A percentile compares a stretch with the other conserved stretches of the same genome.
Evolutionary conservation across 2,329 filamentous ascomycete genomes (phyloP).

Genomic region (Bisporella sp.): DNA sequence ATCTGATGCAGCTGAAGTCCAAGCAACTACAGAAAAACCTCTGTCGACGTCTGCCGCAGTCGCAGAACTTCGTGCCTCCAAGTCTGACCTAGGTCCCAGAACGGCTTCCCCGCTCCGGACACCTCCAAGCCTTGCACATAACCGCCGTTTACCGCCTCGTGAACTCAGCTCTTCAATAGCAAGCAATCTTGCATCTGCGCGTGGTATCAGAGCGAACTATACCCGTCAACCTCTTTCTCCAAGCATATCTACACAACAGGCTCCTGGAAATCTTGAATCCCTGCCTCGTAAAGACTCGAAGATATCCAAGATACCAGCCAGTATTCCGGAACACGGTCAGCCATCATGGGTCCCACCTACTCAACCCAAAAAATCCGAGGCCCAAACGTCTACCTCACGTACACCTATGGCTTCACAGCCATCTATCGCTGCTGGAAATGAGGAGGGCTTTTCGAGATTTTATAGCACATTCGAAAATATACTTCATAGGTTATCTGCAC

Average conservation of each 20-base stretch:
- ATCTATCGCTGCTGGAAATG: conserved; percentile 32
- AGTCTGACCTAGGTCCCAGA: conserved; percentile 23
- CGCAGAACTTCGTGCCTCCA: conserved; percentile 25
- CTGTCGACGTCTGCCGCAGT: conserved; percentile 25
- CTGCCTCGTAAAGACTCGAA: conserved; percentile 44
- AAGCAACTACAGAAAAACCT: conserved; percentile 20
- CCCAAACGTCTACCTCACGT: conserved; percentile 14
- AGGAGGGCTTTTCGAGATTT: conserved; percentile 83
- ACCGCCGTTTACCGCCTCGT: conserved; percentile 44
- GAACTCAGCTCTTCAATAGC: conserved; percentile 78
- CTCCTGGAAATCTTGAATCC: conserved; percentile 61
- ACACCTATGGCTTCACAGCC: conserved; percentile 28
- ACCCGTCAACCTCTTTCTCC: conserved; percentile 58
- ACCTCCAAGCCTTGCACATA: conserved; percentile 20
- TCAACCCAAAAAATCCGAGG: conserved; percentile 22
- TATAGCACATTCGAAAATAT: conserved; percentile 88
- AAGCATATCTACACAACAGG: conserved; percentile 66
- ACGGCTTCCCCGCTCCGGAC: conserved; percentile 21
- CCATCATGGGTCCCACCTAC: conserved; percentile 46
- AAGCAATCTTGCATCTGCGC: conserved; percentile 77
- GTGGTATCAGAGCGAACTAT: conserved; percentile 65
- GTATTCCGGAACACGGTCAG: conserved; percentile 45
- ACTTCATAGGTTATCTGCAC: conserved; percentile 82
- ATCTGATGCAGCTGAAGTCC: conserved; percentile 21
- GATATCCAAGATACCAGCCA: conserved; percentile 40